A percentile compares a stretch with the other conserved stretches of the same genome.
Evolutionary conservation across 257 asterid genomes (phyloP).

Genomic region (Perilla frutescens): DNA sequence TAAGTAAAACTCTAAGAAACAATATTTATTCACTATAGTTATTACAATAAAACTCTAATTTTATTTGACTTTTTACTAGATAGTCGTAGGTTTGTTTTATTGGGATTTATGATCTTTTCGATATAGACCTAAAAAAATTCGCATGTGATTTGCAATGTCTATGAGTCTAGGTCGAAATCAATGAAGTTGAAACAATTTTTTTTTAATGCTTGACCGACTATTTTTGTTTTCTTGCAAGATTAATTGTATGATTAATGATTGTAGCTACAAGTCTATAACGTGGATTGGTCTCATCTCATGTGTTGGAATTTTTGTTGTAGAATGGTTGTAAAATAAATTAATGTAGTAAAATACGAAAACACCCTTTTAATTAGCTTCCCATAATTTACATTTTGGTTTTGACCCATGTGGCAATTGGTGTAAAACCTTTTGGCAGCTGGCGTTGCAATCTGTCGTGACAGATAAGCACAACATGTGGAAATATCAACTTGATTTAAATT

Average conservation of each 20-base stretch:
- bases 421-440: constrained; percentile 25
- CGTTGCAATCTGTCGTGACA: constrained; percentile 34
- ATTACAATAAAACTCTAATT: not conserved
- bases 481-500: not conserved
- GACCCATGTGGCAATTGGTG: constrained; percentile 31
- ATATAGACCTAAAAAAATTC: not conserved
- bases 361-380: not conserved
- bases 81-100: not conserved
- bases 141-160: not conserved
- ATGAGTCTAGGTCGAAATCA: not conserved
- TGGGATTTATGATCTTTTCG: not conserved
- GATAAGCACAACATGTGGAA: constrained; percentile 40
- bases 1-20: no score
- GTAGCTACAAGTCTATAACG: not conserved
- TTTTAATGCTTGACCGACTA: not conserved
- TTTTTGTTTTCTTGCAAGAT: not conserved
- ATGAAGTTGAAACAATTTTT: not conserved
- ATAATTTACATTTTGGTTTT: constrained; percentile 7
- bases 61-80: not conserved
- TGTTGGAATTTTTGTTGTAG: not conserved
- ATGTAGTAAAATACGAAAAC: not conserved
- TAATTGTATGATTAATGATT: not conserved
- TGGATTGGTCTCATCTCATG: not conserved
- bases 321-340: not conserved
- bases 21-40: no score